A percentile compares a stretch with the other conserved stretches of the same genome.
Conservation (phyloP, 805 yeast species). For the Vanderwaltozyma verrucispora region DNA sequence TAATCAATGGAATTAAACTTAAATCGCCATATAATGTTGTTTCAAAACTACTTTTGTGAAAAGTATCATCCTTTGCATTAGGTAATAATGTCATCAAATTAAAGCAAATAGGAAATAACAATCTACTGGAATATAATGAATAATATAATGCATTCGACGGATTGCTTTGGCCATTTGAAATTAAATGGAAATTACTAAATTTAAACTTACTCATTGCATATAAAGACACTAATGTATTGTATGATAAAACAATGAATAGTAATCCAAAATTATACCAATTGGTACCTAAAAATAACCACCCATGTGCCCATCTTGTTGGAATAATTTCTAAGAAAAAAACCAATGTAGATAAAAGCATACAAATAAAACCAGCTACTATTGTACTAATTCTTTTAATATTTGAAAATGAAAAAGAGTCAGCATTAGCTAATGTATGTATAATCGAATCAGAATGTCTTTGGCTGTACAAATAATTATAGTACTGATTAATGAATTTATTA, state of each 20-base stretch:
- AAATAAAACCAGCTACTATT: conserved; percentile 6
- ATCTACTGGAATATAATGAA: conserved; percentile 25
- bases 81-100: conserved; percentile 25
- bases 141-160: conserved; percentile 26
- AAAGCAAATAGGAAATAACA: conserved; percentile 27
- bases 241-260: conserved; percentile 17
- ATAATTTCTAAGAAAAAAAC: conserved; percentile 18
- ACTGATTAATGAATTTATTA: conserved; percentile 23
- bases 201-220: conserved; percentile 27
- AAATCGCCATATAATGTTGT: conserved; percentile 20
- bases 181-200: conserved; percentile 25
- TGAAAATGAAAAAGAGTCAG: conserved; percentile 10
- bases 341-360: conserved; percentile 9
- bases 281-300: conserved; percentile 14
- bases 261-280: conserved; percentile 15
- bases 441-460: conserved; percentile 18
- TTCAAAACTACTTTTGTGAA: conserved; percentile 16
- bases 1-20: conserved; percentile 21
- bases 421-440: conserved; percentile 21
- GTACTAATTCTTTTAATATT: conserved; percentile 4
- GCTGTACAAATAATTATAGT: conserved; percentile 22
- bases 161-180: conserved; percentile 25
- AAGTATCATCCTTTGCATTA: conserved; percentile 2
- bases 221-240: conserved; percentile 21
- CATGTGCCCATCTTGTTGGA: conserved; percentile 20